These are phyloP conservation scores for Rhododendron kiyosumense DNA, from an alignment of 148 eudicot genomes.

Conservation along the genomic window DNA sequence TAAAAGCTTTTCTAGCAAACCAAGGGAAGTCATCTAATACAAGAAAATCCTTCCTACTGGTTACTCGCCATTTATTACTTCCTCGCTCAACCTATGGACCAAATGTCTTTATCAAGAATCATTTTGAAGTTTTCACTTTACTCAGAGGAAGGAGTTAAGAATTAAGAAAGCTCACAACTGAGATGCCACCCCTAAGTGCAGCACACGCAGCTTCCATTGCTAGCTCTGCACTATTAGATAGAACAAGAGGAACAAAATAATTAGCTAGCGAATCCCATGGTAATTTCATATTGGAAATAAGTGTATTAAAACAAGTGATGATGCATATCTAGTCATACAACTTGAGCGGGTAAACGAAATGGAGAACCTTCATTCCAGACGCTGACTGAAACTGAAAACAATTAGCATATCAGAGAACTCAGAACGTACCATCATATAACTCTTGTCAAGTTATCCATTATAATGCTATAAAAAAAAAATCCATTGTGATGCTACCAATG, in stretches of 20 bases:
- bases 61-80: too few species aligned
- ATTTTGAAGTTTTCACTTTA: background rate
- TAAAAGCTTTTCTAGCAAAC: background rate
- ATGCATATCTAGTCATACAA: background rate
- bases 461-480: too few species aligned
- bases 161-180: conserved; percentile 49
- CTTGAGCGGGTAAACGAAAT: background rate
- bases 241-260: background rate
- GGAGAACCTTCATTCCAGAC: background rate
- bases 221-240: conserved; percentile 49
- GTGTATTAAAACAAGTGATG: background rate
- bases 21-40: background rate
- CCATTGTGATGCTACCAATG: background rate
- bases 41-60: background rate
- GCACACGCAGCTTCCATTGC: conserved; percentile 84
- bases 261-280: background rate
- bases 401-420: background rate
- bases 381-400: background rate
- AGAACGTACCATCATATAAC: background rate
- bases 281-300: background rate
- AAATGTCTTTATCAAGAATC: background rate
- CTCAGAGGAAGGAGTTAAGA: background rate
- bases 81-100: too few species aligned
- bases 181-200: conserved; percentile 63
- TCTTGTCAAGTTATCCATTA: background rate